These are phyloP conservation scores for Biscogniauxia mediterranea DNA, from an alignment of 2,329 filamentous ascomycete species.

Conservation along the genomic window DNA sequence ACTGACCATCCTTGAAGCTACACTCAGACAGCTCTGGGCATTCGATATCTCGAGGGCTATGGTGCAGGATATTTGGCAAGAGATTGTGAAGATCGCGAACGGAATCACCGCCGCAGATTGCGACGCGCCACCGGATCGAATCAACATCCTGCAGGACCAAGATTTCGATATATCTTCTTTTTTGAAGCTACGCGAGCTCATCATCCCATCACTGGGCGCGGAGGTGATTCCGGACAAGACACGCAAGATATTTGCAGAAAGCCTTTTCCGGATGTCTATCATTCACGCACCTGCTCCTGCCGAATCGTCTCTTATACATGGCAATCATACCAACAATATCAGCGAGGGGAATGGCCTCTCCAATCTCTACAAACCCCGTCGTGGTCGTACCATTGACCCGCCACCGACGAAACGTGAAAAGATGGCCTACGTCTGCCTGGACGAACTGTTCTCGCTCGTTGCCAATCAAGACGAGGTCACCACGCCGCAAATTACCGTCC, in stretches of 20 bases:
- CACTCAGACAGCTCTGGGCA: conserved; percentile 59
- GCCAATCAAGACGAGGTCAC: conserved; percentile 44
- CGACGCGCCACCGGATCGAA: conserved; percentile 41
- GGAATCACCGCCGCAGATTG: conserved; percentile 69
- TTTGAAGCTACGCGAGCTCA: conserved; percentile 63
- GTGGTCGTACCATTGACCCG: conserved; percentile 70
- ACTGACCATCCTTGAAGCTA: conserved; percentile 65
- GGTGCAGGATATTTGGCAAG: conserved; percentile 65
- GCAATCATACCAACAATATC: conserved; percentile 37
- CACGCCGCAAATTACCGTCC: conserved; percentile 38
- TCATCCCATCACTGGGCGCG: conserved; percentile 72
- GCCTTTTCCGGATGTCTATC: conserved; percentile 78
- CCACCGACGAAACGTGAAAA: conserved; percentile 61
- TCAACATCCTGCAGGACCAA: conserved; percentile 66
- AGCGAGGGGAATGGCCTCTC: conserved; percentile 51
- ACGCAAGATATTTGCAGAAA: conserved; percentile 68
- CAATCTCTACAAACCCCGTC: conserved; percentile 61
- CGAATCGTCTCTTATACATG: conserved; percentile 59
- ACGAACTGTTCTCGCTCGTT: conserved; percentile 73
- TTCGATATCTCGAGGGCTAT: conserved; percentile 45
- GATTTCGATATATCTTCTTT: conserved; percentile 79
- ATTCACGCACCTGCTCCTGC: conserved; percentile 63
- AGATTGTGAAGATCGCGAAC: conserved; percentile 62
- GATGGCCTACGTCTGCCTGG: conserved; percentile 78
- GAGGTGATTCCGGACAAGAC: conserved; percentile 63